phyloP scores from a whole-genome alignment of 768 basidiomycete genomes.

The Russula lepida region DNA sequence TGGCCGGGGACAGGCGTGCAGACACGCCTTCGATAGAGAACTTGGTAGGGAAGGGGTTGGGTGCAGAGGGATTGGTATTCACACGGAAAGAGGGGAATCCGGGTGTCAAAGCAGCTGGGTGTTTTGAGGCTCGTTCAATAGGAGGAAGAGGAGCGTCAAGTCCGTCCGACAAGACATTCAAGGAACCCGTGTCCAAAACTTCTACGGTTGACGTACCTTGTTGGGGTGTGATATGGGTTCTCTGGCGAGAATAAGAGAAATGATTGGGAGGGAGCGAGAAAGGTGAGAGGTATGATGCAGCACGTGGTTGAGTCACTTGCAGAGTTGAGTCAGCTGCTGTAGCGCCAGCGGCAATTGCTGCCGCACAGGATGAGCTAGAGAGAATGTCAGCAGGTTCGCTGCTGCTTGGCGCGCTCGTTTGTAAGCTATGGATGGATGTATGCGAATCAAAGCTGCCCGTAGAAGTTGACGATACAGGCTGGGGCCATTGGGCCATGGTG shows the following conservation, averaged over 20 bases:
- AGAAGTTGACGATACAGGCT: neutral
- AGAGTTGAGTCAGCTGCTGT: neutral
- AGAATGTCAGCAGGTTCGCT: neutral
- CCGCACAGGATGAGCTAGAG: slow-evolving; percentile 1
- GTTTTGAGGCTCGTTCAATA: neutral
- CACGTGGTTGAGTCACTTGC: neutral
- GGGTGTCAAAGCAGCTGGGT: slow-evolving; percentile 9
- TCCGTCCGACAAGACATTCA: neutral
- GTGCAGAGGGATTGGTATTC: neutral
- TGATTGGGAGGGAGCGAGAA: neutral
- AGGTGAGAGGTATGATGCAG: neutral
- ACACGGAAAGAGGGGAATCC: neutral
- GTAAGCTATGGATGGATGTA: neutral
- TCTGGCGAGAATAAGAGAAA: neutral
- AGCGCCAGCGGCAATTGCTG: neutral
- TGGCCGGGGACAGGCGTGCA: slow-evolving; percentile 20
- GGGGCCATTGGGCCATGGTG: neutral
- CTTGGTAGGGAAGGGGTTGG: neutral
- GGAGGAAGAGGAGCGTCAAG: neutral
- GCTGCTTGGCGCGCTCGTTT: neutral
- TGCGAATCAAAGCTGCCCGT: neutral
- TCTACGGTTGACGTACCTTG: neutral
- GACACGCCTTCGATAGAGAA: slow-evolving; percentile 18
- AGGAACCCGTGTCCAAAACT: neutral
- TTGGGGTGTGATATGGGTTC: neutral